Conservation (phyloP, 1,284 basidiomycete species). For the Fomitopsis betulina region DNA sequence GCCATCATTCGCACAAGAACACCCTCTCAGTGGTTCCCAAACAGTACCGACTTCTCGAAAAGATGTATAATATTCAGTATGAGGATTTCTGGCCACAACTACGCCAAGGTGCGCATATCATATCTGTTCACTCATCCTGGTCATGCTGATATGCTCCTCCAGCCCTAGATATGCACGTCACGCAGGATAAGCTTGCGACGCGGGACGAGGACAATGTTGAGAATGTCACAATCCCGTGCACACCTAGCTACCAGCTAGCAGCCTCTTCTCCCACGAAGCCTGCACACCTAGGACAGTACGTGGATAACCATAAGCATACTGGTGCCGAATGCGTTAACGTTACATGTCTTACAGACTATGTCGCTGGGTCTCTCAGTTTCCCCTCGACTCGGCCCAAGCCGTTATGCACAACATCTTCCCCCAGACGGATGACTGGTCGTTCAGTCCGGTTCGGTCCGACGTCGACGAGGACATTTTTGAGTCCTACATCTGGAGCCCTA, state of each 20-base stretch:
- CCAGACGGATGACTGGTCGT: conserved; percentile 31
- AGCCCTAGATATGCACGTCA: neutral
- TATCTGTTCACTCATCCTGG: neutral
- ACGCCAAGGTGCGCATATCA: neutral
- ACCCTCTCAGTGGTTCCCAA: conserved; percentile 41
- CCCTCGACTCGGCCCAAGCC: conserved; percentile 51
- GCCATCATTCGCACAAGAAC: conserved; percentile 42
- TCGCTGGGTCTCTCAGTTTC: conserved; percentile 44
- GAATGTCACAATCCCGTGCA: conserved; percentile 41
- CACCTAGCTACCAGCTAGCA: conserved; percentile 7
- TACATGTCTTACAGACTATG: conserved; percentile 25
- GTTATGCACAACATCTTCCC: conserved; percentile 46
- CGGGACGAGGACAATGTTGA: conserved; percentile 35
- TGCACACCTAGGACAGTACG: conserved; percentile 7
- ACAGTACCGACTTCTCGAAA: conserved; percentile 41
- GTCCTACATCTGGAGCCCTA: conserved; percentile 45
- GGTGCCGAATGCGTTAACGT: neutral
- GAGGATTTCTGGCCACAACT: neutral
- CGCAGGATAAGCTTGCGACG: neutral
- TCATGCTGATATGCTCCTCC: conserved; percentile 1
- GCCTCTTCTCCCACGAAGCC: neutral
- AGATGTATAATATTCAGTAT: conserved; percentile 34
- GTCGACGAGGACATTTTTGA: conserved; percentile 41
- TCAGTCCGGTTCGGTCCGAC: conserved; percentile 31
- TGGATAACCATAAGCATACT: neutral